Conservation (phyloP, 345 rosid genomes). For the Eucalyptus leucophloia region DNA sequence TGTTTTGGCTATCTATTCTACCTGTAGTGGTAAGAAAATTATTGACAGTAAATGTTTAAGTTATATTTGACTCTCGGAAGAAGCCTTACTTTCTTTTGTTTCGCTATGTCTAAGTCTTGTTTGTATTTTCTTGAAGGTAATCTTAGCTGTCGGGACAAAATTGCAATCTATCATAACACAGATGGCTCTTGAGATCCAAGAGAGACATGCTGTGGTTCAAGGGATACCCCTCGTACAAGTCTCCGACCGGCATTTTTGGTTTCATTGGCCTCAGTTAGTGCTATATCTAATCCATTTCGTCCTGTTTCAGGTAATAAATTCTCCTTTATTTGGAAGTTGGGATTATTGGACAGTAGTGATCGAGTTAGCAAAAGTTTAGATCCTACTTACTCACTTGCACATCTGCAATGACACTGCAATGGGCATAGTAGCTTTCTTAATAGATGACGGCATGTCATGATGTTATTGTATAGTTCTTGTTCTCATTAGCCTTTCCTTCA, state of each 20-base stretch:
- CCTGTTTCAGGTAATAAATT: slow-evolving; percentile 64
- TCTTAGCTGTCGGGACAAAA: slow-evolving; percentile 81
- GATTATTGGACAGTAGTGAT: neutral
- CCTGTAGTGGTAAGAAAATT: slow-evolving; percentile 63
- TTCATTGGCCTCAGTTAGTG: slow-evolving; percentile 57
- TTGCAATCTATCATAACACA: slow-evolving; percentile 73
- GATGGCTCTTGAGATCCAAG: slow-evolving; percentile 89
- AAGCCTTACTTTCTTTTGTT: neutral
- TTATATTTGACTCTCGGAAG: neutral
- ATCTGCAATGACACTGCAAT: neutral
- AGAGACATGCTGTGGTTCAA: slow-evolving; percentile 84
- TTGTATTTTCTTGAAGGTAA: slow-evolving; percentile 35
- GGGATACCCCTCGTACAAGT: slow-evolving; percentile 96
- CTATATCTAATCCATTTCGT: slow-evolving; percentile 82
- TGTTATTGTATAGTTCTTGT: neutral
- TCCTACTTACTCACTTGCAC: neutral
- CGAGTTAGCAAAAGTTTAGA: neutral
- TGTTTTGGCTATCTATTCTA: slow-evolving; percentile 42
- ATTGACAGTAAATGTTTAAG: neutral
- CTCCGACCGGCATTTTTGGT: slow-evolving; percentile 83
- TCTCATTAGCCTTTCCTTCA: neutral
- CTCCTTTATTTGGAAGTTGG: neutral
- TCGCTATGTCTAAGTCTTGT: neutral
- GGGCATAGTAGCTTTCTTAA: neutral
- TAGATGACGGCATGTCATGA: neutral